phyloP scores from a whole-genome alignment of 2,329 filamentous ascomycete genomes.

The Trichoderma breve region DNA sequence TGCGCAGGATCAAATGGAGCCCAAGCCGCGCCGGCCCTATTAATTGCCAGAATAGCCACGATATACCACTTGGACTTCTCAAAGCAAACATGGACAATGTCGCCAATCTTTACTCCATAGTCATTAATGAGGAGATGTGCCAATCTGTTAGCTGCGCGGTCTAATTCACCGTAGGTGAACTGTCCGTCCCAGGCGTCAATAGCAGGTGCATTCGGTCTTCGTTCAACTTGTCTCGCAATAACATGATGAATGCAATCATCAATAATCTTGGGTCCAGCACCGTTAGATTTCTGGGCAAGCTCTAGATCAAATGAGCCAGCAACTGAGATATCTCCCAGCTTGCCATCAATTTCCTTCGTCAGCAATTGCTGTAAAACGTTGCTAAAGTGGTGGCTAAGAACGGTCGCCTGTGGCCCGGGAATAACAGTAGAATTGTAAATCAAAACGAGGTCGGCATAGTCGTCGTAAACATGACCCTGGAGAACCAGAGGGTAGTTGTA shows the following conservation, averaged over 20 bases:
- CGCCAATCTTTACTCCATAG: background rate
- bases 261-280: background rate
- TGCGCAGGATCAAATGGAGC: conserved; percentile 21
- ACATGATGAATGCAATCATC: conserved; percentile 18
- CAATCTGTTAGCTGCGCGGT: conserved; percentile 18
- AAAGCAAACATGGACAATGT: conserved; percentile 21
- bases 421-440: conserved; percentile 13
- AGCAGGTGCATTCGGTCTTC: conserved; percentile 3
- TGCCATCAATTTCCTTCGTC: background rate
- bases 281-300: conserved; percentile 1
- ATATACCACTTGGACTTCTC: conserved; percentile 23
- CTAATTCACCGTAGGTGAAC: conserved; percentile 24
- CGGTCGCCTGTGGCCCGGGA: background rate
- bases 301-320: conserved; percentile 7
- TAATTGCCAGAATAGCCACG: conserved; percentile 19
- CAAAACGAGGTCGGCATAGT: conserved; percentile 7
- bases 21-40: conserved; percentile 20
- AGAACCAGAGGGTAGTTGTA: conserved; percentile 17
- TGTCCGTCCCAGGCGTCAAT: conserved; percentile 25
- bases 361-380: conserved; percentile 2
- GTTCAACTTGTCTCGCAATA: conserved; percentile 1
- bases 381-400: conserved; percentile 9
- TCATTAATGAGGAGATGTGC: conserved; percentile 18
- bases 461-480: conserved; percentile 8
- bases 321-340: background rate